Percentiles rank a stretch among this genome's conserved stretches.
phyloP scores from a whole-genome alignment of 345 rosid species.

The Alliaria petiolata region DNA sequence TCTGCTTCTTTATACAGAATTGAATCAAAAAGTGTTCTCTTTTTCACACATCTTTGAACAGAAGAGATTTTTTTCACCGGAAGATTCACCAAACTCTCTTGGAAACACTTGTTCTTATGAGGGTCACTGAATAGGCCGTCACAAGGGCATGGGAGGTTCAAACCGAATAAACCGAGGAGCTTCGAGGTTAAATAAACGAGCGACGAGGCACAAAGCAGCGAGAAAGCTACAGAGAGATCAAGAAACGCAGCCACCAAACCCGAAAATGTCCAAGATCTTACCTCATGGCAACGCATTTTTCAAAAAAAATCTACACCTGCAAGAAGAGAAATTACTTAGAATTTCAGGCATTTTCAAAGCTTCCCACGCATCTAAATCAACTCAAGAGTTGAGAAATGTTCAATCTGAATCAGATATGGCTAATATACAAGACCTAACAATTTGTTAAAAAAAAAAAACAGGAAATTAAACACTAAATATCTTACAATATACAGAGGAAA shows the following conservation, averaged over 20 bases:
- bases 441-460: not conserved
- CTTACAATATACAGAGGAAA: not conserved
- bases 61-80: conserved; percentile 41
- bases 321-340: not conserved
- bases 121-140: conserved; percentile 45
- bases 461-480: not conserved
- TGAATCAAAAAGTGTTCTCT: conserved; percentile 48
- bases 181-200: conserved; percentile 46
- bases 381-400: not conserved
- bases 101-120: conserved; percentile 39
- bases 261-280: conserved; percentile 49
- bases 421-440: not conserved
- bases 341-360: not conserved
- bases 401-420: not conserved
- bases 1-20: conserved; percentile 14
- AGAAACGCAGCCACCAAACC: conserved; percentile 57
- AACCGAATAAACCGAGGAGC: conserved; percentile 51
- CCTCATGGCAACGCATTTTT: conserved; percentile 45
- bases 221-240: conserved; percentile 49
- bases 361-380: not conserved
- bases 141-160: conserved; percentile 56
- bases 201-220: conserved; percentile 47
- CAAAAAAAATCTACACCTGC: not conserved
- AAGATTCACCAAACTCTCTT: conserved; percentile 33
- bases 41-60: conserved; percentile 41